Percentiles rank a stretch among this genome's conserved stretches.
phyloP scores from a whole-genome alignment of 148 eudicot genomes.

The Heliosperma pusillum region DNA sequence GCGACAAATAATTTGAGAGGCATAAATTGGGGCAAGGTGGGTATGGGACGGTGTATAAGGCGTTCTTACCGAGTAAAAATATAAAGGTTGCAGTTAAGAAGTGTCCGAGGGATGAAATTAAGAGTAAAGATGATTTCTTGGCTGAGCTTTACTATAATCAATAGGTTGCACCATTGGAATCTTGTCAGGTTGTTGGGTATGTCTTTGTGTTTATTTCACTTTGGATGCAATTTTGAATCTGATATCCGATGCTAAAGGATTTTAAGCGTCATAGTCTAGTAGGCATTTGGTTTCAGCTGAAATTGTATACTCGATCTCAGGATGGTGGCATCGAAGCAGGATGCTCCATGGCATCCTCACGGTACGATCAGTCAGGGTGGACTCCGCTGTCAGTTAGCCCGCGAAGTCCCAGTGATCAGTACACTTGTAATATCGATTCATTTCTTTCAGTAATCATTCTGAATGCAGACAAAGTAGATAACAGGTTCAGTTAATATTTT shows the following conservation, averaged over 20 bases:
- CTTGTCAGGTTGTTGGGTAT: constrained; percentile 78
- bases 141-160: constrained; percentile 87
- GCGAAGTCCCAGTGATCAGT: constrained; percentile 15
- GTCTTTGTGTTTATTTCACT: not conserved
- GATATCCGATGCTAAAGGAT: not conserved
- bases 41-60: constrained; percentile 69
- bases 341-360: constrained; percentile 27
- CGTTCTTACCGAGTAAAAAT: constrained; percentile 41
- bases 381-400: constrained; percentile 35
- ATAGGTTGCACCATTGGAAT: constrained; percentile 73
- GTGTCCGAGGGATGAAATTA: constrained; percentile 66
- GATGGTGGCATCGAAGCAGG: no score
- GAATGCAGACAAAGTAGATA: not conserved
- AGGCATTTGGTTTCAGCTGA: no score
- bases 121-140: constrained; percentile 82
- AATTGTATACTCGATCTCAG: no score
- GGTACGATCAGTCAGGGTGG: constrained; percentile 30
- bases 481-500: not conserved
- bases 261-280: no score
- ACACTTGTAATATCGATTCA: not conserved
- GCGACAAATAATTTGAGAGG: constrained; percentile 62
- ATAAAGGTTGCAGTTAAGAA: constrained; percentile 73
- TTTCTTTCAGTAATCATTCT: no score
- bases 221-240: not conserved
- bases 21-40: constrained; percentile 77